phyloP scores from a whole-genome alignment of 768 basidiomycete genomes.

The Mycena floridula region DNA sequence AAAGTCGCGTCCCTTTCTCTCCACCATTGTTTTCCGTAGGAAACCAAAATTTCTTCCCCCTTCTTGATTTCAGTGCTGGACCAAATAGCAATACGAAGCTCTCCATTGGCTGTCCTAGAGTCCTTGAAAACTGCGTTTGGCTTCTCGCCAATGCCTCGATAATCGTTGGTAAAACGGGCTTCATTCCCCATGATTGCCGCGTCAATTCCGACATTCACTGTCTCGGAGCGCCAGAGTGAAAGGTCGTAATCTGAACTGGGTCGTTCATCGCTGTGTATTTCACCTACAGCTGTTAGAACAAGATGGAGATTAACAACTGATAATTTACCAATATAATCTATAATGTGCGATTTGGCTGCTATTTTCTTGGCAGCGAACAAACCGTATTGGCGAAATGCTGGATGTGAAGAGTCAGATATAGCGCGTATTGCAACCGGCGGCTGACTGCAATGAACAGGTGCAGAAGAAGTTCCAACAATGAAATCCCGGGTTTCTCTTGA shows the following conservation, averaged over 20 bases:
- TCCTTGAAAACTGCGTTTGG: slow-evolving; percentile 74
- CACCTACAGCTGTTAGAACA: slow-evolving; percentile 35
- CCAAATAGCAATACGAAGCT: slow-evolving; percentile 76
- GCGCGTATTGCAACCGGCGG: slow-evolving; percentile 47
- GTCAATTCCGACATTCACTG: slow-evolving; percentile 69
- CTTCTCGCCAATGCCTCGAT: slow-evolving; percentile 62
- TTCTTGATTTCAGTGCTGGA: slow-evolving; percentile 58
- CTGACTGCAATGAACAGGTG: slow-evolving; percentile 13
- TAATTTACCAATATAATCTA: slow-evolving; percentile 60
- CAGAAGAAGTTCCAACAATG: slow-evolving; percentile 23
- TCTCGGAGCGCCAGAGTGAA: slow-evolving; percentile 58
- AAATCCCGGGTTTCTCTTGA: slow-evolving; percentile 31
- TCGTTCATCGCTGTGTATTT: slow-evolving; percentile 76
- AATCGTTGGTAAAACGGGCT: slow-evolving; percentile 88
- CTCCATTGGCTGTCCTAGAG: slow-evolving; percentile 43
- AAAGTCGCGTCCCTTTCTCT: no score
- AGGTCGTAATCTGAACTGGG: slow-evolving; percentile 82
- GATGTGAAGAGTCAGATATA: slow-evolving; percentile 56
- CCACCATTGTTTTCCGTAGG: slow-evolving; percentile 90
- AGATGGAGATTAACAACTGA: background rate
- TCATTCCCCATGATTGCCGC: slow-evolving; percentile 77
- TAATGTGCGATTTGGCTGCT: slow-evolving; percentile 53
- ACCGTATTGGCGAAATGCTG: slow-evolving; percentile 73
- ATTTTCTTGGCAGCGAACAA: slow-evolving; percentile 77
- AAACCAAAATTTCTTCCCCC: slow-evolving; percentile 81